phyloP scores from a whole-genome alignment of 345 rosid genomes.

The Turritis glabra region DNA sequence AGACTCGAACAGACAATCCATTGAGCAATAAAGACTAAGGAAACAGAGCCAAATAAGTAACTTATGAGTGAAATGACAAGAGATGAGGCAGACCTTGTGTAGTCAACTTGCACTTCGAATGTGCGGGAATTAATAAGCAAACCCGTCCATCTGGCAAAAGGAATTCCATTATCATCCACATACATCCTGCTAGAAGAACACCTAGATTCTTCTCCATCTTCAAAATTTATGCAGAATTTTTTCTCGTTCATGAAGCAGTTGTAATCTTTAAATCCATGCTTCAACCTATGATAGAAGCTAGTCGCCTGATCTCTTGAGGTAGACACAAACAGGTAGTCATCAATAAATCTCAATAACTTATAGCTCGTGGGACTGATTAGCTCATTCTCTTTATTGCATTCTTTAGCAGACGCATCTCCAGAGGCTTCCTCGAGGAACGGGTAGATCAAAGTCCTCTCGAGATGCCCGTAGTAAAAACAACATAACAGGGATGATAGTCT shows the following conservation, averaged over 20 bases:
- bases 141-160: constrained; percentile 82
- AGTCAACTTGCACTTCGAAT: constrained; percentile 86
- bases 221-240: constrained; percentile 68
- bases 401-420: constrained; percentile 30
- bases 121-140: constrained; percentile 66
- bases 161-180: constrained; percentile 54
- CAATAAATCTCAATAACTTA: constrained; percentile 67
- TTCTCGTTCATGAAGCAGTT: constrained; percentile 79
- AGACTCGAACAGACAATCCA: not conserved
- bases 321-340: constrained; percentile 77
- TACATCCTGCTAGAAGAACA: constrained; percentile 47
- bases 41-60: constrained; percentile 10
- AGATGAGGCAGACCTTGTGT: constrained; percentile 56
- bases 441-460: constrained; percentile 64
- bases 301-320: constrained; percentile 72
- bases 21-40: not conserved
- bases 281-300: constrained; percentile 51
- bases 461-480: constrained; percentile 76
- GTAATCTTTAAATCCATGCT: constrained; percentile 64
- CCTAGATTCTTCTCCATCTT: constrained; percentile 39
- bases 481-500: constrained; percentile 69
- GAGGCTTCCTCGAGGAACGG: constrained; percentile 58
- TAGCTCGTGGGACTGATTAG: constrained; percentile 37
- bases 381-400: constrained; percentile 25
- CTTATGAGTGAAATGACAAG: not conserved